A percentile compares a stretch with the other conserved stretches of the same genome.
Conservation (phyloP, 1,284 basidiomycete genomes). For the Leucoagaricus sp. region DNA sequence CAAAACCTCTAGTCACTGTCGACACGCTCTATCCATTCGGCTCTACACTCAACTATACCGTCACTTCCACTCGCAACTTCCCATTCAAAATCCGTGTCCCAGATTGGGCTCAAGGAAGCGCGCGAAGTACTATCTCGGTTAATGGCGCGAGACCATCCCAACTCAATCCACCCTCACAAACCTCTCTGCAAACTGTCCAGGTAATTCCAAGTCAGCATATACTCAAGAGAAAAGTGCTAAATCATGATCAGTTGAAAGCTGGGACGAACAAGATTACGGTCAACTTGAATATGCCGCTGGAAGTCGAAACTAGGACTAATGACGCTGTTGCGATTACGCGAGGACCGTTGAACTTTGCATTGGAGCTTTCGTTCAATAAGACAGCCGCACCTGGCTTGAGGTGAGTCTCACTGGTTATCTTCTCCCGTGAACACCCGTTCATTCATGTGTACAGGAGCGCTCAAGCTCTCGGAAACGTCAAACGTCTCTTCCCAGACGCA, state of each 20-base stretch:
- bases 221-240: no score
- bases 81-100: slow-evolving; percentile 39
- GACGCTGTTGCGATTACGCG: slow-evolving; percentile 36
- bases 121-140: slow-evolving; percentile 33
- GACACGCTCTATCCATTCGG: slow-evolving; percentile 39
- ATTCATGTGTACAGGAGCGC: slow-evolving; percentile 28
- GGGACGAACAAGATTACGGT: slow-evolving; percentile 32
- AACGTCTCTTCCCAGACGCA: slow-evolving; percentile 35
- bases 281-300: slow-evolving; percentile 32
- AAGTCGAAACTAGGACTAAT: slow-evolving; percentile 33
- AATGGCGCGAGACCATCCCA: slow-evolving; percentile 23
- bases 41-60: slow-evolving; percentile 33
- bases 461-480: slow-evolving; percentile 35
- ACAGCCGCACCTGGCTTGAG: slow-evolving; percentile 33
- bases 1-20: slow-evolving; percentile 26
- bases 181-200: slow-evolving; percentile 32
- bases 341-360: slow-evolving; percentile 38
- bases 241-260: slow-evolving; percentile 25
- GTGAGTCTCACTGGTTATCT: slow-evolving; percentile 18
- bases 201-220: no score
- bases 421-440: neutral
- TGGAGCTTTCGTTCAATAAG: slow-evolving; percentile 35
- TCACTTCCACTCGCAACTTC: slow-evolving; percentile 32
- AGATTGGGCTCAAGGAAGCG: slow-evolving; percentile 33
- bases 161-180: slow-evolving; percentile 25